phyloP scores from a whole-genome alignment of 129 eudicot genomes.

The Rutidosis leptorrhynchoides region DNA sequence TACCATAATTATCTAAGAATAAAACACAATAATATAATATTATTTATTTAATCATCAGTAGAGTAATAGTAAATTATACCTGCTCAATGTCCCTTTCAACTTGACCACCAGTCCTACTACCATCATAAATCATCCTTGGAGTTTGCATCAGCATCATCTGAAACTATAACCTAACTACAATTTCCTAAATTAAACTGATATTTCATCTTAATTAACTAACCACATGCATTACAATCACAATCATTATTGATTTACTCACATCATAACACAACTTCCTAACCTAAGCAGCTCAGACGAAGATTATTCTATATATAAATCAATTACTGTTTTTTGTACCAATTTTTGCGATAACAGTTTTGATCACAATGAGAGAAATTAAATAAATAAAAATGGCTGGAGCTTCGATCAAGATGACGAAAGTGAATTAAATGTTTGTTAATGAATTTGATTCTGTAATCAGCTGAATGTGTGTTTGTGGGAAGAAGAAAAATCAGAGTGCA shows the following conservation, averaged over 20 bases:
- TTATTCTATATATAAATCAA: slow-evolving; percentile 20
- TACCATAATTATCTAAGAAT: neutral
- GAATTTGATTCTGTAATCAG: slow-evolving; percentile 27
- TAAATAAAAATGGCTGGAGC: slow-evolving; percentile 14
- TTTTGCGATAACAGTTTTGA: neutral
- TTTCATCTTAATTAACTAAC: slow-evolving; percentile 9
- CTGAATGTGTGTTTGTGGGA: slow-evolving; percentile 20
- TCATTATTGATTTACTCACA: neutral
- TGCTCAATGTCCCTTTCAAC: slow-evolving; percentile 85
- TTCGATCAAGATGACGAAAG: slow-evolving; percentile 30
- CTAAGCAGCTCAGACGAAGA: neutral
- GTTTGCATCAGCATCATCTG: slow-evolving; percentile 40
- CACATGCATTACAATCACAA: slow-evolving; percentile 11
- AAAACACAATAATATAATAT: neutral
- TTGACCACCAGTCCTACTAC: slow-evolving; percentile 52
- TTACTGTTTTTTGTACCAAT: neutral
- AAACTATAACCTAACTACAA: slow-evolving; percentile 23
- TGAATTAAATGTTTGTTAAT: slow-evolving; percentile 14
- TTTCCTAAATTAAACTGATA: slow-evolving; percentile 26
- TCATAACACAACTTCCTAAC: slow-evolving; percentile 3
- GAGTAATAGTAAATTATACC: slow-evolving; percentile 28
- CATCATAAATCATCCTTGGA: slow-evolving; percentile 68
- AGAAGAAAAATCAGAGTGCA: slow-evolving; percentile 21
- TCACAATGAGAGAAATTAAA: slow-evolving; percentile 13
- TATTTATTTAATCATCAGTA: neutral